Evolutionary conservation across 2,329 filamentous ascomycete genomes (phyloP), one percentile per base, ranked within the genome.

Genomic region (Fusarium gaditjirri): DNA sequence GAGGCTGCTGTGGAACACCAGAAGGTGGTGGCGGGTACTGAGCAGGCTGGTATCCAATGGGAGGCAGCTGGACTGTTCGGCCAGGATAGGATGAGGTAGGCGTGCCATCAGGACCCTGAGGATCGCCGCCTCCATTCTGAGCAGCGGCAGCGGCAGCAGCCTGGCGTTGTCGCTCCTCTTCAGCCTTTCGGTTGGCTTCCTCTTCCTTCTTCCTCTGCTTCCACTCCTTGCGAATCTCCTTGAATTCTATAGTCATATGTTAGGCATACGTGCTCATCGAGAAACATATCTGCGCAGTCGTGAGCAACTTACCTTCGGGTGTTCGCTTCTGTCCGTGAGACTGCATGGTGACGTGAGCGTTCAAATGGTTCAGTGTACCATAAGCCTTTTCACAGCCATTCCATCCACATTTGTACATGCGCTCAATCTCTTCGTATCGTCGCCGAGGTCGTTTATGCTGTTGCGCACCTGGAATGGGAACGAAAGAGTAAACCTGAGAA

Each of bases 351-450:
- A 99, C 96, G 79, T 99, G 96, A 42, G 96, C 96, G 80, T 99
- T 99, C 76, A 99, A 82, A 81, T 99, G 96, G 82, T 99, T 99
- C 70, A 99, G 84, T 52, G 96, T 99, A 67, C 96, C 96, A 76
- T 99, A 99, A 6, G 96, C 96, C 84, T 99, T 99, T 83, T 99
- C 96, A 80, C 96, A 99, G 13, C 95, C 95, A 74, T 98, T 95
- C 94, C 94, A 98, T 31, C 95, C 96, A 80, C 96, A 99, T 83
- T 98, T 98, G 87, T 99, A 98, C 96, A 99, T 98, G 80, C 96
- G 92, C 85, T 99, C 96, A 77, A 99, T 99, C 81, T 99, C 96
- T 83, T 99, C 96, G 78, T 98, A 99, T 59, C 96, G 90, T 77
- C 96, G 88, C 72, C 96, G 90, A 17, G 96, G 96, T 65, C 96